These are phyloP conservation scores for Chlamydomonas sphaeroides DNA, from an alignment of 139 green algal species.

Conservation along the genomic window DNA sequence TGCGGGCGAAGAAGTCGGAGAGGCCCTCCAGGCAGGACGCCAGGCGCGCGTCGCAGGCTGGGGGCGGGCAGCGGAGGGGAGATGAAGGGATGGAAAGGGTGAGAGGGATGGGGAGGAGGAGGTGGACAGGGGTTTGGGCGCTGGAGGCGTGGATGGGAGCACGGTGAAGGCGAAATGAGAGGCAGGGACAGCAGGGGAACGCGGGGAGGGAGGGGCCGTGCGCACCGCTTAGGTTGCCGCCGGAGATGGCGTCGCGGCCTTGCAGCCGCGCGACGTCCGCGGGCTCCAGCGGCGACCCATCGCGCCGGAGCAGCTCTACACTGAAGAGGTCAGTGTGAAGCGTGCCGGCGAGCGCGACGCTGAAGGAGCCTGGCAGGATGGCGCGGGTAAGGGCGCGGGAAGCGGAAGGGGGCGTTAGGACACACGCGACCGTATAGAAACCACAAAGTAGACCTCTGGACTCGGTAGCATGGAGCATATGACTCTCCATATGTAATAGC, in stretches of 20 bases:
- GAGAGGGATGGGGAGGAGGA: too few species aligned
- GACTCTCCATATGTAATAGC: too few species aligned
- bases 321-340: conserved; percentile 1
- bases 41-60: neutral
- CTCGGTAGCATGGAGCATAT: too few species aligned
- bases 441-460: too few species aligned
- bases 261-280: conserved; percentile 11
- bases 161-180: neutral
- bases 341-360: neutral
- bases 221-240: too few species aligned
- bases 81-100: too few species aligned
- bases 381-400: too few species aligned
- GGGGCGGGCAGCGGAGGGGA: neutral
- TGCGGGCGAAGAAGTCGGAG: conserved; percentile 1
- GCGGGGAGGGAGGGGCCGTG: too few species aligned
- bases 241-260: neutral
- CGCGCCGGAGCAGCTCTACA: conserved; percentile 2
- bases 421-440: too few species aligned
- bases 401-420: too few species aligned
- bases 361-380: neutral
- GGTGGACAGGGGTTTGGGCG: neutral
- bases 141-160: neutral
- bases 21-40: neutral
- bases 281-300: neutral
- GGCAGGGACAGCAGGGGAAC: neutral